Evolutionary conservation across 495 filamentous ascomycete species (phyloP).

Genomic region (Aspergillus hancockii): DNA sequence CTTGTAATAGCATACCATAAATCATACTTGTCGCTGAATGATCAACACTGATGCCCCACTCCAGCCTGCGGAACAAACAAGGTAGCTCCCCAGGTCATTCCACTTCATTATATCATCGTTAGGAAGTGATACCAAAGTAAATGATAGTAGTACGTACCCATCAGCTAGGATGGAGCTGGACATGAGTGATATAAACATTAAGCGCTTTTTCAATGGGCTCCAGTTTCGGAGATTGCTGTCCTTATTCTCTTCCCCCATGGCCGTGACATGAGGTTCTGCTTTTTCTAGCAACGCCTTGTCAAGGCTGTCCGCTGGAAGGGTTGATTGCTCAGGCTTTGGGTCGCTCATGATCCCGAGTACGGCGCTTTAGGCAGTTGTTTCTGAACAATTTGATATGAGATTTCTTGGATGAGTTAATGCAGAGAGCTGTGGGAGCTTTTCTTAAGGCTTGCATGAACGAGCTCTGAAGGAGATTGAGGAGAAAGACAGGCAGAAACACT

Average conservation of each 20-base stretch:
- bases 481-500: too few species aligned
- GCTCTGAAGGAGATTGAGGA: too few species aligned
- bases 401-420: too few species aligned
- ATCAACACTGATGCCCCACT: constrained; percentile 46
- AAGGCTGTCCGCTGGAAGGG: too few species aligned
- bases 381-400: too few species aligned
- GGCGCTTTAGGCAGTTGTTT: too few species aligned
- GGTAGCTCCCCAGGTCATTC: constrained; percentile 52
- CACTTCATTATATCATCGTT: constrained; percentile 31
- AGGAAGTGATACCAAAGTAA: constrained; percentile 21
- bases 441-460: too few species aligned
- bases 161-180: constrained; percentile 39
- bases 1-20: constrained; percentile 54
- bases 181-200: constrained; percentile 40
- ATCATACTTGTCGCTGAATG: constrained; percentile 48
- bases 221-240: constrained; percentile 29
- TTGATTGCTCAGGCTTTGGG: too few species aligned
- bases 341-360: too few species aligned
- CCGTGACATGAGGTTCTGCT: too few species aligned
- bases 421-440: too few species aligned
- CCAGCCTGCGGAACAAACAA: constrained; percentile 50
- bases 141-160: constrained; percentile 30
- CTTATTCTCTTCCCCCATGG: constrained; percentile 16
- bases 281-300: too few species aligned
- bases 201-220: constrained; percentile 29